Conservation (phyloP, 2,329 filamentous ascomycete species). For the Epicoccum sorghinum region DNA sequence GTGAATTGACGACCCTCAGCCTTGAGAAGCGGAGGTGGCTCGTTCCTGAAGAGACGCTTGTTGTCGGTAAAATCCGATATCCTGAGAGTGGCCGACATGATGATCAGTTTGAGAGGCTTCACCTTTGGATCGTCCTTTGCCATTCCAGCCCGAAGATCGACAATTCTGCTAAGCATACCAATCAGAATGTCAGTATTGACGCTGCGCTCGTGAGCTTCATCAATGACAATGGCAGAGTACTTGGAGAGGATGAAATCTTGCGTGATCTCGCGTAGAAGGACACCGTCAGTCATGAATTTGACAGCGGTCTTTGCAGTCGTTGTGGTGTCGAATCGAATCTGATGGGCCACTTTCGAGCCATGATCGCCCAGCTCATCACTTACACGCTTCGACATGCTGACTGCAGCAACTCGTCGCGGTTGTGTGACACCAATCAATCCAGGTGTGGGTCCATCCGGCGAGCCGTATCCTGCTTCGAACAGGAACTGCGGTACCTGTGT, state of each 20-base stretch:
- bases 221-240: constrained; percentile 92
- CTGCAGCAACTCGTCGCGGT: constrained; percentile 89
- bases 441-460: constrained; percentile 75
- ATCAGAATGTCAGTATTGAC: constrained; percentile 99
- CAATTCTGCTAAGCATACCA: constrained; percentile 92
- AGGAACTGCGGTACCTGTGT: constrained; percentile 97
- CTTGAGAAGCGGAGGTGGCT: constrained; percentile 81
- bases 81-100: constrained; percentile 96
- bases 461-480: constrained; percentile 90
- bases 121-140: constrained; percentile 71
- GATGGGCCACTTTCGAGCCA: constrained; percentile 82
- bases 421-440: constrained; percentile 97
- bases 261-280: constrained; percentile 86
- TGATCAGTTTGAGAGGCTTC: constrained; percentile 85
- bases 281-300: constrained; percentile 99
- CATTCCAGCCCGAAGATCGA: constrained; percentile 80
- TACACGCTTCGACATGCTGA: constrained; percentile 95
- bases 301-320: constrained; percentile 81
- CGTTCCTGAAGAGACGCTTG: constrained; percentile 72
- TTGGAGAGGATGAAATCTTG: constrained; percentile 87
- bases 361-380: constrained; percentile 81
- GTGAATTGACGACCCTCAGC: constrained; percentile 91
- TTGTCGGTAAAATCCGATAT: constrained; percentile 93
- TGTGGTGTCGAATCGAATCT: constrained; percentile 89
- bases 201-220: constrained; percentile 96